A percentile compares a stretch with the other conserved stretches of the same genome.
Conservation (phyloP, 106 monocot genomes). For the Phalaenopsis aphrodite region DNA sequence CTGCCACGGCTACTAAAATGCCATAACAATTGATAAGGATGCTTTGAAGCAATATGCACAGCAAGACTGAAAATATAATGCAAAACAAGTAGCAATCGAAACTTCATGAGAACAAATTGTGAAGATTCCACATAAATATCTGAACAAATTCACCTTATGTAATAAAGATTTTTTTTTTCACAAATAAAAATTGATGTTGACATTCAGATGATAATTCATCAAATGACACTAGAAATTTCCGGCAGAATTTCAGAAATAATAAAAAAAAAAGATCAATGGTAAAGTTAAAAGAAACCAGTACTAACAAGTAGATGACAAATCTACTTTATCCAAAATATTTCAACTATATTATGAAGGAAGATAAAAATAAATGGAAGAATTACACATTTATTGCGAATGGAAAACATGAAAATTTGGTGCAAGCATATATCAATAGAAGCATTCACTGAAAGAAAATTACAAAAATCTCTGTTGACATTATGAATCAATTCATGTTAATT, state of each 20-base stretch:
- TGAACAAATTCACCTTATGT: background rate
- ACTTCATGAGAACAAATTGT: background rate
- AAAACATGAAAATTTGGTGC: background rate
- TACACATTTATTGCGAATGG: background rate
- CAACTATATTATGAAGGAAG: background rate
- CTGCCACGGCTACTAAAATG: no score
- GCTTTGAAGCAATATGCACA: no score
- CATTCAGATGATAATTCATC: background rate
- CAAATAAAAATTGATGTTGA: background rate
- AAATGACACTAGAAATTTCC: background rate
- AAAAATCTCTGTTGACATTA: background rate
- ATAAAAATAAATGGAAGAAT: background rate
- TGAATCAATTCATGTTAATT: background rate
- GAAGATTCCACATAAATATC: background rate
- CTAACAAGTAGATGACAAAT: background rate
- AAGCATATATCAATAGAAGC: background rate
- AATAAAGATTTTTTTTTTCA: background rate
- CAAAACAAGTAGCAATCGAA: no score
- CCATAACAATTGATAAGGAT: no score
- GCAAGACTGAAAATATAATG: no score
- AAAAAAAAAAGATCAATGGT: background rate
- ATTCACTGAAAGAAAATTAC: background rate
- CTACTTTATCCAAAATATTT: background rate
- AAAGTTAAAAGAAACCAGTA: background rate
- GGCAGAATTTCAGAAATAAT: no score